Evolutionary conservation across 441 rosid genomes (phyloP), one percentile per base, ranked within the genome.

Genomic region (Eutrema salsugineum): DNA sequence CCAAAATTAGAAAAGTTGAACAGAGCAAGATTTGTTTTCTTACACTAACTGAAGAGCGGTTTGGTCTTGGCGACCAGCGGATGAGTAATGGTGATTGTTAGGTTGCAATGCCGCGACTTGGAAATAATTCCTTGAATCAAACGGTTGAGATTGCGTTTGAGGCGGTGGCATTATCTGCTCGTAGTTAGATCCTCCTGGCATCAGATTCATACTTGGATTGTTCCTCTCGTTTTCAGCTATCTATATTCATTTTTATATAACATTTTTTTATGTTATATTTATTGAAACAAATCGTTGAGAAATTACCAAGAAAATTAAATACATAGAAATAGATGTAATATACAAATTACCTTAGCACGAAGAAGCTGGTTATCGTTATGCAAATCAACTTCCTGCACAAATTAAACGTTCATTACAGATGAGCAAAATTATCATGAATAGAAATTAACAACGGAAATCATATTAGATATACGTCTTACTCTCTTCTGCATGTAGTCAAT

Each of bases 1-100:
- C 15, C 0, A 32, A 12, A 12, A 65, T 15, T 32, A 43, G 16
- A 64, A 44, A 53, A n/a, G 33, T 53, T 8, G 22, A 32, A 63
- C 0, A 3, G 40, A 59, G 5, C 24, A 72, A 47, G 16, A 14
- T 51, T 24, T 16, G 19, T 35, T 24, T 38, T 1, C 79, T 86
- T 83, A 94, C 91, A 84, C 94, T 77, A 94, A 77, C 82, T 88
- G 97, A 71, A 94, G 93, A 36, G 91, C 81, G 79, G 91, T 89
- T 75, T 83, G 94, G 78, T 89, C 94, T 63, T 86, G 88, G 40
- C 85, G 88, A 28, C 40, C 50, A 0, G 35, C 11, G 20, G 79
- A 47, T 22, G 89, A 76, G 79, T 84, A 91, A 60, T 85, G 87
- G 54, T 77, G 77, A 67, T 77, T 77, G 66, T 81, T 75, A 73